phyloP scores from a whole-genome alignment of 306 rosid species.

The Lathyrus oleraceus region DNA sequence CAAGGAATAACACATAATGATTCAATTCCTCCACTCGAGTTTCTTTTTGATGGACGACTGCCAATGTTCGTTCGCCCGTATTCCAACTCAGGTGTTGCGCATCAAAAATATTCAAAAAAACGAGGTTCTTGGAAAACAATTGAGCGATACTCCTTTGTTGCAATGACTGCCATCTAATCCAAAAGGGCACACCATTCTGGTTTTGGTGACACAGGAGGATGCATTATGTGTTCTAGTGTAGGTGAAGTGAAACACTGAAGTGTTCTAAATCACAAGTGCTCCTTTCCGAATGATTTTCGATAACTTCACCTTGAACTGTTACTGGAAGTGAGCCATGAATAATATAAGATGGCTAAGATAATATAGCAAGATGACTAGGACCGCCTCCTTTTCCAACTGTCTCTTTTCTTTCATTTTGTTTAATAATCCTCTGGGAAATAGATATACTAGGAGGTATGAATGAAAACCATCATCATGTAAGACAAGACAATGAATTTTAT shows the following conservation, averaged over 20 bases:
- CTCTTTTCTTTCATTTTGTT: slow-evolving; percentile 97
- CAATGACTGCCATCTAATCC: slow-evolving; percentile 91
- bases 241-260: slow-evolving; percentile 96
- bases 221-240: slow-evolving; percentile 98
- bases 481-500: no score
- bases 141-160: slow-evolving; percentile 91
- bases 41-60: slow-evolving; percentile 95
- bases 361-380: slow-evolving; percentile 94
- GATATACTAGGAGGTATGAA: no score
- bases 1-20: slow-evolving; percentile 98
- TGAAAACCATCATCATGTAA: no score
- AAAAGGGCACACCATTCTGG: slow-evolving; percentile 96
- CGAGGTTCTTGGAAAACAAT: slow-evolving; percentile 92
- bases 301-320: slow-evolving; percentile 98
- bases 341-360: slow-evolving; percentile 97
- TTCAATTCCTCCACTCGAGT: slow-evolving; percentile 98
- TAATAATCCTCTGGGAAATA: no score
- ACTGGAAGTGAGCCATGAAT: slow-evolving; percentile 91
- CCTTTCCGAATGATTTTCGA: slow-evolving; percentile 96
- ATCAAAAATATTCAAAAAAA: slow-evolving; percentile 91
- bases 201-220: slow-evolving; percentile 87
- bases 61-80: slow-evolving; percentile 99
- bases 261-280: no score
- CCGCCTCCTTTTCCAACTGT: slow-evolving; percentile 99
- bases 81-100: slow-evolving; percentile 92